These are phyloP conservation scores for Leccinum subfulvum DNA, from an alignment of 1,284 basidiomycete species.

Conservation along the genomic window DNA sequence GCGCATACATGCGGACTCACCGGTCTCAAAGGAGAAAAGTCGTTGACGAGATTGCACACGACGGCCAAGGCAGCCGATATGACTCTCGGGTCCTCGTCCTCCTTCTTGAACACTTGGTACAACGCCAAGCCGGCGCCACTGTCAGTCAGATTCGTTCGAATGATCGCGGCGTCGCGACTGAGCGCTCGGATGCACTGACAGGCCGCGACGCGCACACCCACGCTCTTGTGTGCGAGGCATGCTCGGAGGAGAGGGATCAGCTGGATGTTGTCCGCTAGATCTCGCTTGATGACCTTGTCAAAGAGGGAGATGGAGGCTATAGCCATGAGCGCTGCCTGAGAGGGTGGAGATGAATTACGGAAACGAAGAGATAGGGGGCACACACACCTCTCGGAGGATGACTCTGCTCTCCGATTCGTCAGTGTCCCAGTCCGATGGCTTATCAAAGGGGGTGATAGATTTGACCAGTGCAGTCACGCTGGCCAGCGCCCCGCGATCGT, in stretches of 20 bases:
- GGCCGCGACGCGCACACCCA: slow-evolving; percentile 79
- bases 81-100: slow-evolving; percentile 69
- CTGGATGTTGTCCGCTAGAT: slow-evolving; percentile 55
- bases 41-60: slow-evolving; percentile 82
- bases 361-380: background rate
- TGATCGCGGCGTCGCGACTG: slow-evolving; percentile 71
- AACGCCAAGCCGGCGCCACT: slow-evolving; percentile 73
- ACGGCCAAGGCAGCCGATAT: slow-evolving; percentile 71
- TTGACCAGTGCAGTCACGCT: slow-evolving; percentile 50
- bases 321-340: slow-evolving; percentile 65
- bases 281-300: slow-evolving; percentile 67
- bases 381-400: slow-evolving; percentile 60
- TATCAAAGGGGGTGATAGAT: slow-evolving; percentile 49
- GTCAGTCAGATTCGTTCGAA: slow-evolving; percentile 83
- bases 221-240: slow-evolving; percentile 58
- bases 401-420: slow-evolving; percentile 63
- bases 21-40: slow-evolving; percentile 78
- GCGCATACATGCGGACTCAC: slow-evolving; percentile 41
- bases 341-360: slow-evolving; percentile 2
- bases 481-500: slow-evolving; percentile 57
- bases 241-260: slow-evolving; percentile 55
- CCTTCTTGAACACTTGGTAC: slow-evolving; percentile 55
- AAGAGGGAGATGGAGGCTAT: slow-evolving; percentile 71
- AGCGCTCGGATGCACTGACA: slow-evolving; percentile 85
- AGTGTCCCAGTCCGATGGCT: slow-evolving; percentile 46